Evolutionary conservation across 2,329 filamentous ascomycete genomes (phyloP).

Genomic region (Penicillium sp.): DNA sequence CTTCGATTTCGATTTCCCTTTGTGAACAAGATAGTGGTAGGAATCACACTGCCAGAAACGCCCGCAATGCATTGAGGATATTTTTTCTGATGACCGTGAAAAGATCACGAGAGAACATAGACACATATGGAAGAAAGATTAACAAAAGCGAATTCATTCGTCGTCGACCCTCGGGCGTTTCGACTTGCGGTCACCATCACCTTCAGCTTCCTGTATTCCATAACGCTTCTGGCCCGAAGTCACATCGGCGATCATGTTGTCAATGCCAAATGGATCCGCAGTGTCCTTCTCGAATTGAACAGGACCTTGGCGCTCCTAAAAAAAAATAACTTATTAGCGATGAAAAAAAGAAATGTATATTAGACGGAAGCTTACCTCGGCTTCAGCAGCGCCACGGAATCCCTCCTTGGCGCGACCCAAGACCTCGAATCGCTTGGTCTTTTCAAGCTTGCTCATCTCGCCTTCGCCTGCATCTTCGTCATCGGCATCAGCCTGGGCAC

Average conservation of each 20-base stretch:
- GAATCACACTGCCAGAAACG: constrained; percentile 23
- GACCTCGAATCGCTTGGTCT: constrained; percentile 80
- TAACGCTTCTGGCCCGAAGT: constrained; percentile 50
- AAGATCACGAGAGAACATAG: constrained; percentile 13
- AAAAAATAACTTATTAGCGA: neutral
- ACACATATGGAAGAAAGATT: constrained; percentile 13
- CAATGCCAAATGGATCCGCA: constrained; percentile 87
- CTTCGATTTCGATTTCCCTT: neutral
- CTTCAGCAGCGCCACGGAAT: constrained; percentile 79
- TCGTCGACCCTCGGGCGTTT: constrained; percentile 80
- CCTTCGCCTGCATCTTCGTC: constrained; percentile 76
- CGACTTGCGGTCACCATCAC: constrained; percentile 34
- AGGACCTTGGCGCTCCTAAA: constrained; percentile 75
- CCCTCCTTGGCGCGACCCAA: constrained; percentile 78
- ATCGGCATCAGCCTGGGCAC: constrained; percentile 67
- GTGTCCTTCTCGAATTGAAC: constrained; percentile 94
- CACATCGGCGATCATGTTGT: constrained; percentile 84
- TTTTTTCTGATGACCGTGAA: constrained; percentile 6
- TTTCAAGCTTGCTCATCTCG: constrained; percentile 85
- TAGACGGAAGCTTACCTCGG: constrained; percentile 60
- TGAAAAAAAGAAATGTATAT: neutral
- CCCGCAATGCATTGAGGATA: constrained; percentile 30
- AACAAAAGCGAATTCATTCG: constrained; percentile 44
- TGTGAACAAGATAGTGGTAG: constrained; percentile 9
- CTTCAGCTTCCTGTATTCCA: constrained; percentile 43